These are phyloP conservation scores for Coniosporium tulheliwenetii DNA, from an alignment of 2,329 filamentous ascomycete genomes.

Conservation along the genomic window DNA sequence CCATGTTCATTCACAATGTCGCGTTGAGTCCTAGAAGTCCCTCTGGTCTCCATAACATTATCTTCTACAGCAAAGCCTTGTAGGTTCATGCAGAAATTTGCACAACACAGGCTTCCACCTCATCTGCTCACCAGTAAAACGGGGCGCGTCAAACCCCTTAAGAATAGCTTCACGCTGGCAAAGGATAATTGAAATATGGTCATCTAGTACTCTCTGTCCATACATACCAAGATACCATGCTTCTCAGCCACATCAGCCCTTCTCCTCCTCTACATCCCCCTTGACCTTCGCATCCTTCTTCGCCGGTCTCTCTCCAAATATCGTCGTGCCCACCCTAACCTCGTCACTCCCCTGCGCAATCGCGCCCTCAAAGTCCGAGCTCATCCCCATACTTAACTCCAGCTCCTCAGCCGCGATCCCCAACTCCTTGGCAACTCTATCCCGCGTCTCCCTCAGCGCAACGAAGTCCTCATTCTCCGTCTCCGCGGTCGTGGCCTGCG, in stretches of 20 bases:
- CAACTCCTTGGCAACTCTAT: slow-evolving; percentile 50
- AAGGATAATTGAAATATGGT: too few species aligned
- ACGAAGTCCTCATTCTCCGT: slow-evolving; percentile 88
- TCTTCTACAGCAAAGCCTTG: too few species aligned
- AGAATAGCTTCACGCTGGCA: too few species aligned
- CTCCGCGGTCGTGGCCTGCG: slow-evolving; percentile 51
- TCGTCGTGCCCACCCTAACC: slow-evolving; percentile 83
- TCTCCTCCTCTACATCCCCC: slow-evolving; percentile 7
- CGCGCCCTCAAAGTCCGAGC: slow-evolving; percentile 84
- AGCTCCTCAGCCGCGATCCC: slow-evolving; percentile 40
- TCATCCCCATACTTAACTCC: slow-evolving; percentile 98
- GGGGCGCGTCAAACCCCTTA: too few species aligned
- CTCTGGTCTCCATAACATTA: too few species aligned
- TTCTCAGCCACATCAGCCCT: slow-evolving; percentile 1
- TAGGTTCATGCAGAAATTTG: too few species aligned
- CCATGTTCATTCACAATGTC: too few species aligned
- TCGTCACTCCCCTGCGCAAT: slow-evolving; percentile 72
- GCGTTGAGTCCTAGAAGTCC: too few species aligned
- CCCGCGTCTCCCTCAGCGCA: slow-evolving; percentile 50
- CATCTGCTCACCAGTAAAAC: too few species aligned
- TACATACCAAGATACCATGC: too few species aligned
- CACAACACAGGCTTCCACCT: too few species aligned
- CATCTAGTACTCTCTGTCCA: too few species aligned
- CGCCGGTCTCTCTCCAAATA: slow-evolving; percentile 71
- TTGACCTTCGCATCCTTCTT: slow-evolving; percentile 63